Evolutionary conservation across 306 rosid species (phyloP).

Genomic region (Glycyrrhiza uralensis): DNA sequence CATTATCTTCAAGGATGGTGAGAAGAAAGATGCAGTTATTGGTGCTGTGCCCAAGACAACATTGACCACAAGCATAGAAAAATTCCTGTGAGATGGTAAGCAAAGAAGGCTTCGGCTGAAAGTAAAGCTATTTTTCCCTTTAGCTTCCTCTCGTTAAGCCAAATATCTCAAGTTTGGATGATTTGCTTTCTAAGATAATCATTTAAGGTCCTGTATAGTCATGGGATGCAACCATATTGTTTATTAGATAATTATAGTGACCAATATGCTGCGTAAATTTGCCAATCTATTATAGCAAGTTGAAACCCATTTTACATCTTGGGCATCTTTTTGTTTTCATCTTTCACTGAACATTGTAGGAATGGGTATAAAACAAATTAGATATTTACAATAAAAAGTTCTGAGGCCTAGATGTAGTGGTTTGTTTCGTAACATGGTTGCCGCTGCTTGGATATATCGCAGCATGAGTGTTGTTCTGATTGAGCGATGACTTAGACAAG

Average conservation of each 20-base stretch:
- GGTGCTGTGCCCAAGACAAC: constrained; percentile 88
- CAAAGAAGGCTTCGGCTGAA: constrained; percentile 27
- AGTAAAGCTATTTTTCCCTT: constrained; percentile 38
- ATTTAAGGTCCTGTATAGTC: constrained; percentile 46
- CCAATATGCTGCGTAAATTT: constrained; percentile 4
- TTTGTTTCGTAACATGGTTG: not conserved
- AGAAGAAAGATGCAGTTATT: constrained; percentile 80
- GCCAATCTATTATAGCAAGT: not conserved
- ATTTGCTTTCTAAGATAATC: constrained; percentile 37
- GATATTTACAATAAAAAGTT: not conserved
- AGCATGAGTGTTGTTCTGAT: no score
- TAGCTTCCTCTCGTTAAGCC: constrained; percentile 31
- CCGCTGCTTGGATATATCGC: no score
- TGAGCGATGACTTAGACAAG: no score
- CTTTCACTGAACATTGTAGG: not conserved
- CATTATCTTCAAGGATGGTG: constrained; percentile 74
- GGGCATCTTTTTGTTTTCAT: not conserved
- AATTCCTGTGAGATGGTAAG: constrained; percentile 62
- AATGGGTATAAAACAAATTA: not conserved
- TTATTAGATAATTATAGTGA: constrained; percentile 30
- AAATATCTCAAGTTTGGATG: constrained; percentile 28
- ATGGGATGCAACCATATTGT: constrained; percentile 31
- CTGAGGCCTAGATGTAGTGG: not conserved
- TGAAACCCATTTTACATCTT: constrained; percentile 10
- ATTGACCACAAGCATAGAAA: constrained; percentile 72